phyloP scores from a whole-genome alignment of 139 green algal genomes.

The Trebouxia sp. region DNA sequence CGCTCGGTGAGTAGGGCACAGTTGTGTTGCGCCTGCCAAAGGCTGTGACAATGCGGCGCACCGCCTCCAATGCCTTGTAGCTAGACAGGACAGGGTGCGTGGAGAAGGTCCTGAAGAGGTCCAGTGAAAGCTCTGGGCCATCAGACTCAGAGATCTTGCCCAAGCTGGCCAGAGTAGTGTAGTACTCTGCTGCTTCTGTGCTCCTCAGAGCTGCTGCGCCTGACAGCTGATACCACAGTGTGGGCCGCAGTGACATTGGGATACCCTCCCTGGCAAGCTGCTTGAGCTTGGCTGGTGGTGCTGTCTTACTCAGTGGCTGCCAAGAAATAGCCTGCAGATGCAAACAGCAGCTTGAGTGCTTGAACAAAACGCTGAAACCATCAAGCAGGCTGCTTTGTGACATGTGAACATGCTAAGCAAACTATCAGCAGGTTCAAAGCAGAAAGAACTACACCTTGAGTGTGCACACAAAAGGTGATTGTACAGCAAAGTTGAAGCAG shows the following conservation, averaged over 20 bases:
- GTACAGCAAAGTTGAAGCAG: too few species aligned
- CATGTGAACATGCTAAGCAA: too few species aligned
- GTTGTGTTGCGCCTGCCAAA: constrained; percentile 28
- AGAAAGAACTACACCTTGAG: neutral
- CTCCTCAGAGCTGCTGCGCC: constrained; percentile 23
- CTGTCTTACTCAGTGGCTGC: neutral
- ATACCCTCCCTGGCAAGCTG: constrained; percentile 40
- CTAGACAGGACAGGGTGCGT: constrained; percentile 17
- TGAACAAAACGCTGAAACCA: too few species aligned
- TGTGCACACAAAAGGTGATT: neutral
- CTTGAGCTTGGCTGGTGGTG: constrained; percentile 38
- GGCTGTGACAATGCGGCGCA: constrained; percentile 34
- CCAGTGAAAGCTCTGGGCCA: neutral
- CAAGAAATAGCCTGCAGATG: constrained; percentile 1
- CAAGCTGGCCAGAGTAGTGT: constrained; percentile 7
- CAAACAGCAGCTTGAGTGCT: neutral
- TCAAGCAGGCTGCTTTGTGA: too few species aligned
- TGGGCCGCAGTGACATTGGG: constrained; percentile 33
- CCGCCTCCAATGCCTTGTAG: constrained; percentile 8
- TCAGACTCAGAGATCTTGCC: neutral
- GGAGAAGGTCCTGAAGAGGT: constrained; percentile 21
- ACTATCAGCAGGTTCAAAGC: neutral
- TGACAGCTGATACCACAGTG: constrained; percentile 46
- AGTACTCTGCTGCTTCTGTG: constrained; percentile 5
- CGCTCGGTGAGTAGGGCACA: constrained; percentile 19